Evolutionary conservation across 148 eudicot genomes (phyloP), one percentile per base, ranked within the genome.

Genomic region (Polygonum aviculare): DNA sequence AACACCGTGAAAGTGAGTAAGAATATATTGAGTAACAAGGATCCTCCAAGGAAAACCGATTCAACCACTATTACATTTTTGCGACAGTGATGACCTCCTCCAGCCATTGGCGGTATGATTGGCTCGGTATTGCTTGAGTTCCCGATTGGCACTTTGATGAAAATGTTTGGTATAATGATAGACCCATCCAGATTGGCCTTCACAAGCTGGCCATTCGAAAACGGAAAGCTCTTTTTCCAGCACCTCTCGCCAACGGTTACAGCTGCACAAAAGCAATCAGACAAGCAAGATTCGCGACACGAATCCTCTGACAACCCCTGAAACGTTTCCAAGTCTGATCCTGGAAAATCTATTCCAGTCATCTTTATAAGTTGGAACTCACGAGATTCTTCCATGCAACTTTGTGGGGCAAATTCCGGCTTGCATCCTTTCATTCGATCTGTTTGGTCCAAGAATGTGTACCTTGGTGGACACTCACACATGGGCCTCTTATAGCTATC

Each of bases 401-500:
- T 77, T 40, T 77, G 79, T 52, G 75, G 67, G n/a, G 51, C 10
- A 39, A 77, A 77, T 11, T 70, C 41, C 15, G 75, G 67, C 41
- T 71, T 57, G 55, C 80, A 78, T 8, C 76, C 71, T 19, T 67
- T 35, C 31, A n/a, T 5, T 3, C 8, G 16, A 26, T 78, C 51
- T 26, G 57, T 78, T 14, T 69, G 70, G 26, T 72, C 80, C 31
- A 54, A 50, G 14, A 38, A 72, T 1, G 54, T 15, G 44, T 78
- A 72, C 19, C 80, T 69, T 11, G 26, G 7, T 14, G 76, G 80
- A 41, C 80, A 78, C 76, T 21, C 69, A 7, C 80, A 78, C 36
- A 2, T 72, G 1, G 80, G 75, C 12, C 76, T 78, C 40, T 78
- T 14, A 48, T 48, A 48, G 51, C 12, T 40, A 55, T 72, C 70